Percentiles rank a stretch among this genome's conserved stretches.
Conservation (phyloP, 179 eudicot genomes). For the Camellia oleifera region DNA sequence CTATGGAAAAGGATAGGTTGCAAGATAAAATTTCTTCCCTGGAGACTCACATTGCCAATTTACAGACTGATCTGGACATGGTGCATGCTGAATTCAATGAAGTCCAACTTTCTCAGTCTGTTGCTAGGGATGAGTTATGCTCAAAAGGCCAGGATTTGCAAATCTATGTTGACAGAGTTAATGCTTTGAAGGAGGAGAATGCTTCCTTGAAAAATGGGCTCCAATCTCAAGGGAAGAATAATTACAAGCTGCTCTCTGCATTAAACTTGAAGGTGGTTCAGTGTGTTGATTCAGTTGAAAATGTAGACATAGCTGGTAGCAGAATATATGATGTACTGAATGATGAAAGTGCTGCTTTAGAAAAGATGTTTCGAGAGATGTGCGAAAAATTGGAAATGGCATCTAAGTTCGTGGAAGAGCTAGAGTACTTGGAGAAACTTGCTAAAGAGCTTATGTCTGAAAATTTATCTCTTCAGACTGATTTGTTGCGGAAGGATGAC, state of each 20-base stretch:
- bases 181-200: slow-evolving; percentile 42
- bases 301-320: slow-evolving; percentile 30
- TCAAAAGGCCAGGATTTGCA: slow-evolving; percentile 43
- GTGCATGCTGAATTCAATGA: slow-evolving; percentile 30
- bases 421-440: slow-evolving; percentile 48
- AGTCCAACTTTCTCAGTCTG: slow-evolving; percentile 33
- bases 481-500: slow-evolving; percentile 81
- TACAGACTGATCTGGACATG: slow-evolving; percentile 40
- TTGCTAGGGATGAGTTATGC: slow-evolving; percentile 33
- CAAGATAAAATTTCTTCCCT: slow-evolving; percentile 32
- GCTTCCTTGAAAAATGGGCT: slow-evolving; percentile 42
- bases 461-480: slow-evolving; percentile 45
- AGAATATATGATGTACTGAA: slow-evolving; percentile 29
- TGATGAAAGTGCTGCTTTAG: slow-evolving; percentile 28
- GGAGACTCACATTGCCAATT: slow-evolving; percentile 29
- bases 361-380: slow-evolving; percentile 37
- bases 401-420: slow-evolving; percentile 37
- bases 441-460: slow-evolving; percentile 44
- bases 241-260: slow-evolving; percentile 23
- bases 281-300: slow-evolving; percentile 32
- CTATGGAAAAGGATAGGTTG: slow-evolving; percentile 29
- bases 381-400: slow-evolving; percentile 32
- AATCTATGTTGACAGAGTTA: slow-evolving; percentile 25
- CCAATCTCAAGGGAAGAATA: slow-evolving; percentile 25
- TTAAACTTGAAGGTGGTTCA: slow-evolving; percentile 27